These are phyloP conservation scores for Penicillium sp. DNA, from an alignment of 2,329 filamentous ascomycete species.

Conservation along the genomic window DNA sequence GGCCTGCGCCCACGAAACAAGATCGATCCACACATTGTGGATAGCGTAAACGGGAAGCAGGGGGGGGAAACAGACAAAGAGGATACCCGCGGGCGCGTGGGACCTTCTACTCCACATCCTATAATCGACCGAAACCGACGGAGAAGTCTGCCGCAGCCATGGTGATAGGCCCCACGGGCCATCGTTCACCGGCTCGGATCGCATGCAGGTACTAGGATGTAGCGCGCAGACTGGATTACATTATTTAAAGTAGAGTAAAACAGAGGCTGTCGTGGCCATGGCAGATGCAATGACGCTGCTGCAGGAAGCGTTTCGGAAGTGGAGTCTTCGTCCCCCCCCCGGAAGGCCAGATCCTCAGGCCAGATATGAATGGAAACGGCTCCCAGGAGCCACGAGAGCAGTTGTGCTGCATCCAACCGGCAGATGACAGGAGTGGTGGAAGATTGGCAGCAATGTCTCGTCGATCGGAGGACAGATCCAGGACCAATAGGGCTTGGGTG, in stretches of 20 bases:
- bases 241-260: neutral
- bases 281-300: conserved; percentile 10
- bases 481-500: conserved; percentile 15
- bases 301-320: conserved; percentile 17
- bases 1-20: neutral
- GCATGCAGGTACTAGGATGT: conserved; percentile 36
- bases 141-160: conserved; percentile 25
- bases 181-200: conserved; percentile 36
- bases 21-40: neutral
- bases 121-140: conserved; percentile 8
- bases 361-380: conserved; percentile 19
- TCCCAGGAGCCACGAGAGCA: conserved; percentile 24
- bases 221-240: conserved; percentile 19
- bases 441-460: conserved; percentile 16
- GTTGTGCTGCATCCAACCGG: conserved; percentile 19
- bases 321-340: conserved; percentile 7
- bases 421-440: conserved; percentile 16
- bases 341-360: conserved; percentile 8
- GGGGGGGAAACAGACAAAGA: neutral
- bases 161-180: conserved; percentile 27
- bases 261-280: conserved; percentile 12
- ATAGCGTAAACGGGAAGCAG: conserved; percentile 1
- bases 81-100: conserved; percentile 7
- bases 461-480: conserved; percentile 11
- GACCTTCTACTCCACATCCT: conserved; percentile 5